Evolutionary conservation across 768 basidiomycete genomes (phyloP).

Genomic region (Lactarius indigo): DNA sequence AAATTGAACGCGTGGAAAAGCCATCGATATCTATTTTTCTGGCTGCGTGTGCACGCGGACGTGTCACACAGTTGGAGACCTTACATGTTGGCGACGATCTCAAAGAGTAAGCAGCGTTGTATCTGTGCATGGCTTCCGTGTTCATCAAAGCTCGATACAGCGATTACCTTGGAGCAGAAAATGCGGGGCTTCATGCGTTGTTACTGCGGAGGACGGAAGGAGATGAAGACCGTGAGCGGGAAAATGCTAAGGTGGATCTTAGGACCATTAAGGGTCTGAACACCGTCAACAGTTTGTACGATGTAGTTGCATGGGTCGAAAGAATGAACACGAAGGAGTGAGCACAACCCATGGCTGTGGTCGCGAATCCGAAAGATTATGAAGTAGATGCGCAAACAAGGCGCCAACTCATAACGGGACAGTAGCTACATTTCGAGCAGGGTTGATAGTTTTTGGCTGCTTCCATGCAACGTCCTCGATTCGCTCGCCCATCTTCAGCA

Average conservation of each 20-base stretch:
- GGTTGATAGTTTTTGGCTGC: constrained; percentile 41
- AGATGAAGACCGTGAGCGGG: constrained; percentile 46
- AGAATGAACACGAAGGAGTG: constrained; percentile 11
- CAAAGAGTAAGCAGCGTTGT: constrained; percentile 41
- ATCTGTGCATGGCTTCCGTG: background rate
- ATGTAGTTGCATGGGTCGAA: constrained; percentile 39
- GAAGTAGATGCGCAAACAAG: background rate
- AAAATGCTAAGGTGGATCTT: constrained; percentile 43
- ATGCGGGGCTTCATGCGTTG: constrained; percentile 54
- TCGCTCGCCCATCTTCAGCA: constrained; percentile 72
- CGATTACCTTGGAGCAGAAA: constrained; percentile 60
- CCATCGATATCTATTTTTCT: constrained; percentile 58
- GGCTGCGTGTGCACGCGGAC: constrained; percentile 38
- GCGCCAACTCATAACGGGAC: background rate
- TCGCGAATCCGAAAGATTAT: background rate
- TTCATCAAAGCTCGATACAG: constrained; percentile 34
- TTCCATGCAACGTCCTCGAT: constrained; percentile 62
- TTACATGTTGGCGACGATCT: constrained; percentile 79
- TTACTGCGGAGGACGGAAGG: constrained; percentile 49
- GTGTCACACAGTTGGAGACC: constrained; percentile 39
- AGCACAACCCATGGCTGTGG: background rate
- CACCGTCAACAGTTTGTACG: constrained; percentile 38
- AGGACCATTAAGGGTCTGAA: constrained; percentile 28
- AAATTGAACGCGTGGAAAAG: constrained; percentile 67
- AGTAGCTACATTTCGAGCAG: constrained; percentile 15